These are phyloP conservation scores for Endothia cerciana DNA, from an alignment of 2,329 filamentous ascomycete genomes.

Conservation along the genomic window DNA sequence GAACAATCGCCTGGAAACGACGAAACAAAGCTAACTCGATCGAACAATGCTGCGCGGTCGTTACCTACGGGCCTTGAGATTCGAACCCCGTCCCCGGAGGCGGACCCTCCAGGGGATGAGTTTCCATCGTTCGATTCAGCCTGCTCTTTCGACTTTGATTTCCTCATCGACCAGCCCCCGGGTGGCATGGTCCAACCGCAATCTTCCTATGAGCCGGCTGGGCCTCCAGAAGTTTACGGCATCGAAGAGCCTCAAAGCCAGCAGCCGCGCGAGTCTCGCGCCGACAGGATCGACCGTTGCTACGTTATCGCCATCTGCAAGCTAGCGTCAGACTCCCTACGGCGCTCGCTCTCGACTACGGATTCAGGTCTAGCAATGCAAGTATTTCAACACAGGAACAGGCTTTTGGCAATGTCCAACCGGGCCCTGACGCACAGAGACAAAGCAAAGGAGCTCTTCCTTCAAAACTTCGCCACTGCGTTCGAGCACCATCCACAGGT, in stretches of 20 bases:
- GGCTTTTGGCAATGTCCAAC: slow-evolving; percentile 20
- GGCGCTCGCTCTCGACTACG: not conserved
- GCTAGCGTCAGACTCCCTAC: not conserved
- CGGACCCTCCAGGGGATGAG: not conserved
- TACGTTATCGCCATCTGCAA: not conserved
- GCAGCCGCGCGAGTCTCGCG: not conserved
- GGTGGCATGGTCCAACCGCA: not conserved
- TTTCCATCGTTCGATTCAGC: not conserved
- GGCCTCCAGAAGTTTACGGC: not conserved
- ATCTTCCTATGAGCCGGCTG: not conserved
- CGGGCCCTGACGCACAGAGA: not conserved
- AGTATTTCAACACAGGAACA: slow-evolving; percentile 19
- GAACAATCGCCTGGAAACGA: not conserved
- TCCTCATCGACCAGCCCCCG: not conserved
- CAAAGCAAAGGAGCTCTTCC: not conserved
- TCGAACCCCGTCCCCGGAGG: not conserved
- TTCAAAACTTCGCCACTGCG: slow-evolving; percentile 16
- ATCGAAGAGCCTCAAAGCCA: not conserved
- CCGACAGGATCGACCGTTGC: not conserved
- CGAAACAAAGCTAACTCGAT: not conserved
- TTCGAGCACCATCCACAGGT: slow-evolving; percentile 17
- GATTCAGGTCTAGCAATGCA: not conserved
- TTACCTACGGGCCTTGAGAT: not conserved
- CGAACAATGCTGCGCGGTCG: not conserved
- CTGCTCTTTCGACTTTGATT: not conserved